Base-by-base conservation (phyloP, 2,329 filamentous ascomycete species). In the Ascosphaera pollenicola region DNA sequence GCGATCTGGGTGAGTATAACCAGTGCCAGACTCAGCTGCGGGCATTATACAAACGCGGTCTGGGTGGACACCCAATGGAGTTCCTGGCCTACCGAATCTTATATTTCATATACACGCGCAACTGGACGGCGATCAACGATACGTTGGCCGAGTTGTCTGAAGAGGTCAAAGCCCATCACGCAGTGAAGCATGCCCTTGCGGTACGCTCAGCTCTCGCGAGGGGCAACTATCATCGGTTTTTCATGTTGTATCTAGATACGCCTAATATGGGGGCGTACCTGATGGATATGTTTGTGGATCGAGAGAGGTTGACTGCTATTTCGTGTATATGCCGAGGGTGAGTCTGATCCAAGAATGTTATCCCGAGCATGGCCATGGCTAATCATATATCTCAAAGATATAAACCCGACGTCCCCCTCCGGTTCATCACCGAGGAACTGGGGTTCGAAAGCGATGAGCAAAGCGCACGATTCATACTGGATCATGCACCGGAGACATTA, bases 1-100 rank as follows among this genome's bases (percentile, higher is more conserved):
- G 81, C 63, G 89, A 98, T 68, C 73, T 95, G 66, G 87, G 89
- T 98, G 89, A 98, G 89, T 98, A 98, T 89, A 98, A 98, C 67
- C 89, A 98, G 70, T 98, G 89, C 62, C 89, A 98, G 67, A 95
- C 89, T 53, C 89, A 98, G 65, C 69, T 98, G 55, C 82, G 83
- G 60, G 83, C 79, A 47, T 66, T 98, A 52, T 95, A 98, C 62
- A 73, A 73, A 58, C 73, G 82, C 63, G 79, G 81, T 48, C 65
- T 93, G 56, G 82, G 82, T 54, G 89, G 87, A 52, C 84, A 85
- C 59, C 75, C 81, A 54, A 76, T 81, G 63, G 89, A 98, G 62
- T 98, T 98, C 64, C 89, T 89, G 72, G 89, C 87, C 47, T 98
- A 98, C 68, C 87, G 89, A 72, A 94, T 98, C 63, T 70, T 98